Base-by-base conservation (phyloP, 139 green algal genomes). In the Axilococcus clingmanii region DNA sequence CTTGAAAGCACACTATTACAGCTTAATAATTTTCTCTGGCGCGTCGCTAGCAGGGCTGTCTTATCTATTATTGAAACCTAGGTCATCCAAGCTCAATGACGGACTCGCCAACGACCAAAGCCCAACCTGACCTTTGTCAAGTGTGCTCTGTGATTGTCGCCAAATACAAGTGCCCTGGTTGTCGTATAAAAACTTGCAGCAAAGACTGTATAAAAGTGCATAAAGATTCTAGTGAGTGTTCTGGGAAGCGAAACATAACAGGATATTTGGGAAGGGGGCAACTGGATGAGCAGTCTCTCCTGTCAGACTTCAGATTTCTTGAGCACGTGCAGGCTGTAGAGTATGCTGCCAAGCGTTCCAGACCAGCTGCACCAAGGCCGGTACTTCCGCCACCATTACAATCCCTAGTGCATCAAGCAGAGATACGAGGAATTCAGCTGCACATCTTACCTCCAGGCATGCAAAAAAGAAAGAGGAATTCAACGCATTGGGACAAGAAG, bases 191-290 rank as follows among this genome's bases (percentile, higher is more conserved):
- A 19, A 73, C 66, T 4, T 76, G 68, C 56, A 77, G 66, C 52
- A 25, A 77, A 17, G 49, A 55, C 2, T 76, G 68, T 50, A 58
- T 74, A 41, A 76, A 77, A 28, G 61, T 50, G 12, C 68, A 76
- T 55, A 76, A 76, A 49, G 57, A 49, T 28, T 22, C 42, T 16
- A 48, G 23, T 7, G 40, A 29, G 2, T 76, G 68, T 52, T 59
- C 23, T 22, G 68, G 68, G 44, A 71, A 75, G 45, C 40, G 68
- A 23, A 52, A 76, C 66, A 42, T 57, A 25, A 71, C 68, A 17
- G 66, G 42, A 1, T 74, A 71, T 54, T 51, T 74, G n/a, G 47
- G 54, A 8, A 37, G 63, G 23, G 48, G 38, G 29, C 28, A 51
- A 3, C 56, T 65, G 34, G 46, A 63, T 31, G 55, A 71, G 25